Evolutionary conservation across 2,329 filamentous ascomycete genomes (phyloP), one percentile per base, ranked within the genome.

Genomic region (Helminthosporium solani): DNA sequence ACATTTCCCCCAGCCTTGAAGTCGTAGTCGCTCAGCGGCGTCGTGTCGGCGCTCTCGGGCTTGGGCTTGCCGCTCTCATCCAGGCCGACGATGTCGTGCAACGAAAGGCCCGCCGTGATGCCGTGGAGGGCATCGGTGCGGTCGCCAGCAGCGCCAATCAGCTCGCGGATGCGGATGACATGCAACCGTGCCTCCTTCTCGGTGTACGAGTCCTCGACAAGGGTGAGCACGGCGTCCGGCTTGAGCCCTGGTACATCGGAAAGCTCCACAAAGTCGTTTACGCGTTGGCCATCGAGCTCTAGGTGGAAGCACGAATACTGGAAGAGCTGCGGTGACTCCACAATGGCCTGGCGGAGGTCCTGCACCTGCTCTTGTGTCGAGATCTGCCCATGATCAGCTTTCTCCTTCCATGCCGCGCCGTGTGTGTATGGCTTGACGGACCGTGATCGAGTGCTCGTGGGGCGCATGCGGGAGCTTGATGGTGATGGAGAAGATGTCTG

Each of bases 271-370:
- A 94, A 97, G 73, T 99, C 94, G 71, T 97, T 97, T 79, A 99
- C 86, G 56, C 88, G 87, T 72, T 88, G 78, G 58, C 90, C 89
- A 49, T 88, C 85, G 75, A 91, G 85, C 75, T 97, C 91, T 62
- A 99, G 84, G 74, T 99, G 94, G 77, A 99, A 99, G 78, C 94
- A 99, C 42, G 94, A 95, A 77, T 96, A 96, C 73, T 95, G 90
- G 75, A 96, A 94, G 41, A 92, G 95, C 49, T 86, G 81, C 4
- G 94, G 94, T 40, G 90, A 81, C 73, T 99, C 94, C 74, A 96
- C 90, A 68, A 99, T 88, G 52, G 91, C 92, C 74, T 97, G 94
- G 57, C 94, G 88, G 61, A 99, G 85, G 77, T 99, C 94, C 73
- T 97, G 94, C 51, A 97, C 86, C 71, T 96, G 92, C 75, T 99